A percentile compares a stretch with the other conserved stretches of the same genome.
phyloP scores from a whole-genome alignment of 148 eudicot genomes.

The Rhododendron ovatum region DNA sequence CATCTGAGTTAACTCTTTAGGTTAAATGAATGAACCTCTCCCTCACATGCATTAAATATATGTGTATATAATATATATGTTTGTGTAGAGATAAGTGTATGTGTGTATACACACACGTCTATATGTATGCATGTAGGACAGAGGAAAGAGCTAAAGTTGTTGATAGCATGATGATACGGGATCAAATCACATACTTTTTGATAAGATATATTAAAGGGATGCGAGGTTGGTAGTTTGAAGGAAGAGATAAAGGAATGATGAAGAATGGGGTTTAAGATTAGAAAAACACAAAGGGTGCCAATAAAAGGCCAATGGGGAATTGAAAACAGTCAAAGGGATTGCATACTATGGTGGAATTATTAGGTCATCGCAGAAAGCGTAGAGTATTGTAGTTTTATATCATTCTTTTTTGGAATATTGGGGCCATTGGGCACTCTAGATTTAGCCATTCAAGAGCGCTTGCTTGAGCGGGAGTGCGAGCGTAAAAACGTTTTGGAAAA shows the following conservation, averaged over 20 bases:
- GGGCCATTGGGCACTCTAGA: background rate
- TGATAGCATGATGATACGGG: background rate
- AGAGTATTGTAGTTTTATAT: background rate
- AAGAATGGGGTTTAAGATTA: constrained; percentile 4
- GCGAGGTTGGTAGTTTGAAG: background rate
- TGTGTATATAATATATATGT: background rate
- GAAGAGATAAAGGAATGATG: constrained; percentile 3
- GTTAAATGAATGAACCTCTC: background rate
- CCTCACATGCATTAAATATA: background rate
- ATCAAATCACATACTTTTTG: background rate
- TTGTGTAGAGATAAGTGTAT: background rate
- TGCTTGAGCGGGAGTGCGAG: background rate
- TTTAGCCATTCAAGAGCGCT: background rate
- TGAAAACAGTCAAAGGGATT: constrained; percentile 6
- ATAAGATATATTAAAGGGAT: background rate
- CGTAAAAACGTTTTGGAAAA: no score
- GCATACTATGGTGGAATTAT: background rate
- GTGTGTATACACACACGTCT: background rate
- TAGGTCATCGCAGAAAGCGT: constrained; percentile 9
- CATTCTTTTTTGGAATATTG: background rate
- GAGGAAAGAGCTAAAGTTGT: background rate
- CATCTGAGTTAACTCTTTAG: background rate
- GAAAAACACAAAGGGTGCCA: background rate
- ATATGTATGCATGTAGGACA: background rate
- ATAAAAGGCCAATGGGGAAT: background rate